These are phyloP conservation scores for Choricystis sp. DNA, from an alignment of 139 green algal species.

Conservation along the genomic window DNA sequence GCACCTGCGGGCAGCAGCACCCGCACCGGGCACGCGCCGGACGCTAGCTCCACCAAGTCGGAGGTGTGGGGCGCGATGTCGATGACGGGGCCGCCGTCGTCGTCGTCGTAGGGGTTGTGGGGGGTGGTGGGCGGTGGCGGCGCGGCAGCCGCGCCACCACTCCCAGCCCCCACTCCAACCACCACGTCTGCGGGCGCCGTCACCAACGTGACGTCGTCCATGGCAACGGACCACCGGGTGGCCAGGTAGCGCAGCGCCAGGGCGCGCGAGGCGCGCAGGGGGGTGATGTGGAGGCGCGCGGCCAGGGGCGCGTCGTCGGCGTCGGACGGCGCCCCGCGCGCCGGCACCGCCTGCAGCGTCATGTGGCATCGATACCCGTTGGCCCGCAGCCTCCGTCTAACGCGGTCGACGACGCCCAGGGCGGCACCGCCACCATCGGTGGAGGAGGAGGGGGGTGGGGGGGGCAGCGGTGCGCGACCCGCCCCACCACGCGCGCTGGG, in stretches of 20 bases:
- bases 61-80: background rate
- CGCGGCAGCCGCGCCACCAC: background rate
- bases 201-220: conserved; percentile 27
- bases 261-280: conserved; percentile 45
- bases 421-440: background rate
- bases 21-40: background rate
- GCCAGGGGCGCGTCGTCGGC: conserved; percentile 8
- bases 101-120: background rate
- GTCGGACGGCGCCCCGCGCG: conserved; percentile 2
- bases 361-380: conserved; percentile 31
- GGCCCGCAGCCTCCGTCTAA: conserved; percentile 19
- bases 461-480: no score
- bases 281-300: conserved; percentile 57
- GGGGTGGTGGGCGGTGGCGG: conserved; percentile 3
- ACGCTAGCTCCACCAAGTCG: background rate
- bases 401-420: conserved; percentile 16
- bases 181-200: conserved; percentile 10
- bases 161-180: background rate
- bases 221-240: conserved; percentile 21
- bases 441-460: background rate
- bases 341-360: conserved; percentile 23
- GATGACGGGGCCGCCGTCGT: background rate
- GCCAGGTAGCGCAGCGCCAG: conserved; percentile 62
- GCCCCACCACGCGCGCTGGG: background rate
- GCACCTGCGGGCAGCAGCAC: background rate